Percentiles rank a stretch among this genome's conserved stretches.
These are phyloP conservation scores for Hypoxylon cercidicola DNA, from an alignment of 495 filamentous ascomycete genomes.

Conservation along the genomic window DNA sequence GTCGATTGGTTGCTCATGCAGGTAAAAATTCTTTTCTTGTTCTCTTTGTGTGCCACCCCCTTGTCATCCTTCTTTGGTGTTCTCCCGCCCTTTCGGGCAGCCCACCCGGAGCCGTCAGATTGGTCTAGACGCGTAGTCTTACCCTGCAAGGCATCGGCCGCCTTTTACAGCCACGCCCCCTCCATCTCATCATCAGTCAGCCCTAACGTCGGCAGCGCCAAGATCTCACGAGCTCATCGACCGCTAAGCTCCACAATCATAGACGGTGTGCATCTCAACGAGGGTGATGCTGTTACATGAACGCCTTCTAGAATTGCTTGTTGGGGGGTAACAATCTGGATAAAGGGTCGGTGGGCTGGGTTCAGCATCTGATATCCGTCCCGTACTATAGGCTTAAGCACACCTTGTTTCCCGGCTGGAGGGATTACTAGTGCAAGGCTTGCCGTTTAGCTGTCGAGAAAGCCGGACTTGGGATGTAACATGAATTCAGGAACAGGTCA, in stretches of 20 bases:
- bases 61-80: conserved; percentile 17
- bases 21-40: conserved; percentile 29
- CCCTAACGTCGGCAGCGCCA: conserved; percentile 31
- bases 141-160: conserved; percentile 2
- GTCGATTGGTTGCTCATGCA: conserved; percentile 32
- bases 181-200: conserved; percentile 34
- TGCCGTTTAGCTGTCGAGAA: conserved; percentile 14
- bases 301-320: conserved; percentile 29
- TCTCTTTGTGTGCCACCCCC: conserved; percentile 34
- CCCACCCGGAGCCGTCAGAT: conserved; percentile 23
- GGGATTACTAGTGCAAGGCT: conserved; percentile 13
- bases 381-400: not conserved
- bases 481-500: conserved; percentile 35
- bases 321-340: conserved; percentile 11
- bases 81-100: conserved; percentile 18
- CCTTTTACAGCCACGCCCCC: conserved; percentile 22
- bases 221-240: conserved; percentile 15
- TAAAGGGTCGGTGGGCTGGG: conserved; percentile 18
- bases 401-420: conserved; percentile 14
- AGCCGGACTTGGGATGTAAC: conserved; percentile 16
- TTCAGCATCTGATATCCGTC: conserved; percentile 7
- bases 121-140: conserved; percentile 19
- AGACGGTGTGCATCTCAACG: conserved; percentile 22
- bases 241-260: conserved; percentile 25
- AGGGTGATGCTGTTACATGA: conserved; percentile 13